Evolutionary conservation across 139 green algal genomes (phyloP), one percentile per base, ranked within the genome.

Genomic region (Closterium sp.): DNA sequence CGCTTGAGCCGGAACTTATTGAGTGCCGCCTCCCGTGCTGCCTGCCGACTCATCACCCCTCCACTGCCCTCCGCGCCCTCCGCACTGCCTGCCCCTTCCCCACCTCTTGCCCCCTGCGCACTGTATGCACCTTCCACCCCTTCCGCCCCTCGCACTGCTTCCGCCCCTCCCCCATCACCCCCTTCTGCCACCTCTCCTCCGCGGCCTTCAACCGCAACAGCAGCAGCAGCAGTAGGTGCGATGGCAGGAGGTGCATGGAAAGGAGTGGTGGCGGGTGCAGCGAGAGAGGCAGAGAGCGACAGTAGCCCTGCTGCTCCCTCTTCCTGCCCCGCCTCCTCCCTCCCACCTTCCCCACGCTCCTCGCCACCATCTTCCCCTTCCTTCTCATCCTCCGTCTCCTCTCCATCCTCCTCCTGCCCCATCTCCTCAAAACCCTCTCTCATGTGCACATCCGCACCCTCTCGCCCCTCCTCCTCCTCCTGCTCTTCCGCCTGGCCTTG

Each of bases 1-100:
- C 95, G 89, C 90, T 96, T 96, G 85, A 95, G 90, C 32, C 91
- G 45, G 62, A 94, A 95, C 93, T 95, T 95, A 73, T 89, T 92
- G 21, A 95, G 87, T 38, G 93, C 93, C 32, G 93, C 93, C 50
- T 94, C 91, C 13, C 93, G 84, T 22, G 28, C 29, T 24, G 92
- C 92, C 24, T 31, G 91, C 30, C 79, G 92, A 73, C 50, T 73
- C 50, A 73, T 73, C 50, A 22, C 13, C 50, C 50, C 13, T 2
- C n/a, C 84, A 42, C 19, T 31, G 11, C 32, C 84, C 84, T 30
- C n/a, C 1, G 84, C 84, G 2, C n/a, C 28, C 0, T 13, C 84
- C 10, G 84, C 84, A 87, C 21, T n/a, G 24, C 24, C 21, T 17
- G 22, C 73, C 73, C 73, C 29, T 89, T 28, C 86, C 30, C n/a